Base-by-base conservation (phyloP, 2,329 filamentous ascomycete genomes). In the Ambrosiella beaveri region DNA sequence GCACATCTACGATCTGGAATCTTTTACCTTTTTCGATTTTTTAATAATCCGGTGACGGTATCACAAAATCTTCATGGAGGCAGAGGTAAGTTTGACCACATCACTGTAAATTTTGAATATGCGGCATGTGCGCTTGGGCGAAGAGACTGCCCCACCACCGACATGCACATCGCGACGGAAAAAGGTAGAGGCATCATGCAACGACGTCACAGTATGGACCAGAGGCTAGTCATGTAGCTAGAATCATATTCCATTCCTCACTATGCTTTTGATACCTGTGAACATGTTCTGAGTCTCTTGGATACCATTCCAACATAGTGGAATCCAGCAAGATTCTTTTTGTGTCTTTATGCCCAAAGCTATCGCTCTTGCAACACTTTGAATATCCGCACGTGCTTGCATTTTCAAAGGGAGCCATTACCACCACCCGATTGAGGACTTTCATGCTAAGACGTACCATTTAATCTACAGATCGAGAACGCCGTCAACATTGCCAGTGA, bases 401-500 rank as follows among this genome's bases (percentile, higher is more conserved):
- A 51, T 41, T n/a, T n/a, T 41, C n/a, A 19, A 51, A n/a, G 9
- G 12, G 7, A n/a, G 11, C 27, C 27, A 51, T 11, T 11, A 11
- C 47, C 15, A 51, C 47, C 8, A 36, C 9, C 9, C 9, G 27
- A 51, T 39, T 9, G 15, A 38, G 2, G 27, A 27, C 27, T 4
- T 27, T 38, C 12, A 17, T 54, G n/a, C 36, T 54, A 39, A 37
- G 36, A 27, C 3, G 2, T 35, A 11, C 9, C 13, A 37, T 51
- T 35, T 9, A 15, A 35, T 11, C 13, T 54, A 13, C 67, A 96
- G 88, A 84, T 96, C 71, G 86, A 93, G 74, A 91, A 88, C 74
- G 93, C 93, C 71, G 93, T 97, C 74, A 82, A 93, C 71, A 94
- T 97, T 73, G 88, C 88, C 71, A 93, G 84, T 75, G 84, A 91